Base-by-base conservation (phyloP, 1,284 basidiomycete species). In the Microbotryomycetes sp. region DNA sequence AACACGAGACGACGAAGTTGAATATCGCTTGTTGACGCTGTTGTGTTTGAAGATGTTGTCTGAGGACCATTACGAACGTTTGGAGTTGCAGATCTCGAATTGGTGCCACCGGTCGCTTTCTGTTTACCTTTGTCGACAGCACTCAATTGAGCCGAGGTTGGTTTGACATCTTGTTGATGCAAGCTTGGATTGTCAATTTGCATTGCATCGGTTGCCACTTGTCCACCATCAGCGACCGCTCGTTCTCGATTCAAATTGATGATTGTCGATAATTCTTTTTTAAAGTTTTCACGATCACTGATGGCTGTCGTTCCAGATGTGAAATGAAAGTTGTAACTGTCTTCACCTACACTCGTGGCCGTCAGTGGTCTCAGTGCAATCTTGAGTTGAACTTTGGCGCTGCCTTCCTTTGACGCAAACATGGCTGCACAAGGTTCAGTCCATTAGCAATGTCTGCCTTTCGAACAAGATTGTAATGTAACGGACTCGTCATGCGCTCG, bases 341-440 rank as follows among this genome's bases (percentile, higher is more conserved):
- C 85, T 12, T 86, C 87, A 15, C 78, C 79, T 57, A 86, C 81
- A 14, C 25, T 30, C 25, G 28, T 15, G 32, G 45, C n/a, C 2
- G n/a, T 16, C 31, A 36, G 50, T 6, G 58, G 58, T 16, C n/a
- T 32, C 58, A 64, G 54, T 49, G 56, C 84, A 30, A 89, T 77
- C 72, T 89, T 89, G 54, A 91, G 78, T 60, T 84, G 80, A 68
- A 88, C 85, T 73, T 88, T 85, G 0, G 86, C 76, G 3, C 86
- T 82, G 60, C 85, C 86, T 68, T 86, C 85, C 72, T 89, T 90
- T 74, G 86, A 88, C 68, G 86, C 88, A 74, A 89, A 89, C 36
- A 90, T 79, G 16, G 85, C 88, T 88, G 71, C 54, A 16, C 26
- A 32, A 45, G 26, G 25, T 15, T 19, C 4, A 31, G 52, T 23